phyloP scores from a whole-genome alignment of 2,329 filamentous ascomycete genomes.

The Exophiala viscosa region DNA sequence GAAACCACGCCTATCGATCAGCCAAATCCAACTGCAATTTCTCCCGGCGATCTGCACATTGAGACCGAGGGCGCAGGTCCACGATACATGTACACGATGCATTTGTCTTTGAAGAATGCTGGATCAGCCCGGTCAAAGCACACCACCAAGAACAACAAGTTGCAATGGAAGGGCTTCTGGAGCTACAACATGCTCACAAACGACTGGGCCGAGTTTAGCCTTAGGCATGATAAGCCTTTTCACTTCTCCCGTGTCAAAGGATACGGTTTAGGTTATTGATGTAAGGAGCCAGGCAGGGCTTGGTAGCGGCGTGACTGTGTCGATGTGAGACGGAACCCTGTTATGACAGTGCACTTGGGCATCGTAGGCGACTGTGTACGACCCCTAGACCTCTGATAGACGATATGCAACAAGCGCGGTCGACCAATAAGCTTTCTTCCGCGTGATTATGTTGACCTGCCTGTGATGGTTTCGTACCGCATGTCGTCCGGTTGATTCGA shows the following conservation, averaged over 20 bases:
- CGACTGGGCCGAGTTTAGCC: constrained; percentile 78
- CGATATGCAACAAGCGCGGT: too few species aligned
- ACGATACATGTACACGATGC: constrained; percentile 83
- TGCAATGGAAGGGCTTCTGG: constrained; percentile 86
- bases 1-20: constrained; percentile 26
- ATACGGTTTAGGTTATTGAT: constrained; percentile 45
- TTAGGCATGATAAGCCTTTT: constrained; percentile 60
- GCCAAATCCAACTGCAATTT: constrained; percentile 24
- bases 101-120: constrained; percentile 61
- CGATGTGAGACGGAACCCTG: too few species aligned
- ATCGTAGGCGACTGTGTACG: too few species aligned
- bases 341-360: too few species aligned
- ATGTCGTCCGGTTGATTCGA: too few species aligned
- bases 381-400: too few species aligned
- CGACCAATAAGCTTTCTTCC: too few species aligned
- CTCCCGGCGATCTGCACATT: constrained; percentile 62
- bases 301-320: background rate
- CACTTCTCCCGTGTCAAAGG: constrained; percentile 61
- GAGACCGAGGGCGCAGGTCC: constrained; percentile 78
- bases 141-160: constrained; percentile 72
- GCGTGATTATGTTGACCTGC: too few species aligned
- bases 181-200: constrained; percentile 86
- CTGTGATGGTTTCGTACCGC: too few species aligned
- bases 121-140: constrained; percentile 55
- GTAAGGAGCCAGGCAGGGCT: background rate